phyloP scores from a whole-genome alignment of 495 filamentous ascomycete genomes.

The Xylaria sp. region DNA sequence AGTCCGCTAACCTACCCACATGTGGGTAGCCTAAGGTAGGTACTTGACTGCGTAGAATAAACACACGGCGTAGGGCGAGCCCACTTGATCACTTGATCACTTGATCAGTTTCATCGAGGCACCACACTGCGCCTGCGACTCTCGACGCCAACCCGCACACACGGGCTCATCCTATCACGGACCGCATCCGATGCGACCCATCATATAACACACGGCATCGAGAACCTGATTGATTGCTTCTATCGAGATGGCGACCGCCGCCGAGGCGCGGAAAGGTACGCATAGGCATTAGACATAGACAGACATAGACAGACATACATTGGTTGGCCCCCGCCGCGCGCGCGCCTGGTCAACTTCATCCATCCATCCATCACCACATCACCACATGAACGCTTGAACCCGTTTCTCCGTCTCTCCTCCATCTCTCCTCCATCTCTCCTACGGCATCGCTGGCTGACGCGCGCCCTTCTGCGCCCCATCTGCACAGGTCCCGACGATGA shows the following conservation, averaged over 20 bases:
- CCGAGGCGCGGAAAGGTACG: slow-evolving; percentile 30
- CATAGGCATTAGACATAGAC: too few relatives aligned
- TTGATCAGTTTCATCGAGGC: background rate
- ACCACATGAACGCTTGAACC: too few relatives aligned
- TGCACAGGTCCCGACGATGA: slow-evolving; percentile 52
- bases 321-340: background rate
- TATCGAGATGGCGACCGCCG: slow-evolving; percentile 25
- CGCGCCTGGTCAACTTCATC: background rate
- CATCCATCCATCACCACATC: too few relatives aligned
- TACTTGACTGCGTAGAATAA: too few relatives aligned
- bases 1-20: too few relatives aligned
- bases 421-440: background rate
- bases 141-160: background rate
- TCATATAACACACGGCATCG: background rate
- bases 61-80: too few relatives aligned
- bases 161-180: background rate
- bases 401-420: too few relatives aligned
- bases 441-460: slow-evolving; percentile 4
- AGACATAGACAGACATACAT: too few relatives aligned
- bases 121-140: slow-evolving; percentile 3
- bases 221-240: background rate
- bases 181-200: background rate
- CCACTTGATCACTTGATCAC: background rate
- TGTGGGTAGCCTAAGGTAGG: too few relatives aligned
- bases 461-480: slow-evolving; percentile 11